Conservation (phyloP, 176 grass and related monocot genomes). For the Cenchrus purpureus region DNA sequence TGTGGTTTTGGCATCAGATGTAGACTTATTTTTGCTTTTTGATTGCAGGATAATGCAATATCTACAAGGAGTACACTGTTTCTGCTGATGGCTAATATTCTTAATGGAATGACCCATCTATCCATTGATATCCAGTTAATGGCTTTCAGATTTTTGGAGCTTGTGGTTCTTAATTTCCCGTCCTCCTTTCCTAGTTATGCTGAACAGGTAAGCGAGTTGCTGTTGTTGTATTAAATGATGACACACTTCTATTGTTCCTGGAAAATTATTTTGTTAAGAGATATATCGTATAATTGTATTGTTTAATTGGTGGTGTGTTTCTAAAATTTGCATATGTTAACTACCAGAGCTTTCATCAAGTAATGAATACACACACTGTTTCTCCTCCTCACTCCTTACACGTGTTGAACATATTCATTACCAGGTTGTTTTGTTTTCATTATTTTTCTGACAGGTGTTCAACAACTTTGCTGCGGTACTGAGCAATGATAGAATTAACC, state of each 20-base stretch:
- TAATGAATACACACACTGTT: slow-evolving; percentile 21
- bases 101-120: slow-evolving; percentile 89
- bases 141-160: slow-evolving; percentile 91
- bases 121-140: slow-evolving; percentile 78
- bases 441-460: slow-evolving; percentile 62
- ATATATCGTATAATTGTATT: not conserved
- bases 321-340: slow-evolving; percentile 11
- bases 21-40: not conserved
- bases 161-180: slow-evolving; percentile 73
- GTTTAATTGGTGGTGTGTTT: not conserved
- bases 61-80: slow-evolving; percentile 57
- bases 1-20: slow-evolving; percentile 6
- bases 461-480: slow-evolving; percentile 78
- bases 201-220: slow-evolving; percentile 62
- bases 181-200: slow-evolving; percentile 79
- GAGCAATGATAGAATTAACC: slow-evolving; percentile 74
- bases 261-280: slow-evolving; percentile 28
- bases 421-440: slow-evolving; percentile 37
- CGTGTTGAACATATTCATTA: slow-evolving; percentile 21
- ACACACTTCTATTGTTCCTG: not conserved
- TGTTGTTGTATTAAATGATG: slow-evolving; percentile 26
- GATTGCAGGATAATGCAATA: slow-evolving; percentile 75
- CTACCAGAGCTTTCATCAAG: not conserved
- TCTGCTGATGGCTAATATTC: slow-evolving; percentile 83
- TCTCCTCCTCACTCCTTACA: slow-evolving; percentile 2